A percentile compares a stretch with the other conserved stretches of the same genome.
Evolutionary conservation across 2,329 filamentous ascomycete genomes (phyloP).

Genomic region (Pyricularia sp.): DNA sequence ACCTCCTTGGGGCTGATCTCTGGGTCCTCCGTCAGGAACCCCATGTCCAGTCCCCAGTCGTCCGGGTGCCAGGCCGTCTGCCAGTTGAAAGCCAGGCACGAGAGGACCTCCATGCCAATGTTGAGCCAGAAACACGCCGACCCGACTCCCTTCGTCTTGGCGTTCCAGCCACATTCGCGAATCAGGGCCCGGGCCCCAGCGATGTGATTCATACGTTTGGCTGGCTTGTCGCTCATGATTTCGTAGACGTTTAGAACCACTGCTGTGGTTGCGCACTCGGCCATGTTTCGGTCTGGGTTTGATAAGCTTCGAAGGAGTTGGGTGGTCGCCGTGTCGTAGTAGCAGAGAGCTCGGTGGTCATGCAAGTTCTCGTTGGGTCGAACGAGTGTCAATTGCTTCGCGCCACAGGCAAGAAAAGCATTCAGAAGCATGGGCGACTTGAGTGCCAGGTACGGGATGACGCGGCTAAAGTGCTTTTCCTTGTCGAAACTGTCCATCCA

Average conservation of each 20-base stretch:
- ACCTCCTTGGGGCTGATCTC: constrained; percentile 4
- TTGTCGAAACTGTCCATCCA: constrained; percentile 93
- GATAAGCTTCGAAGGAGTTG: constrained; percentile 65
- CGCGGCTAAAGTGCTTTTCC: constrained; percentile 71
- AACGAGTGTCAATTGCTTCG: constrained; percentile 62
- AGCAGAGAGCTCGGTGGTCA: constrained; percentile 65
- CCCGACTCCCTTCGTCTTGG: constrained; percentile 63
- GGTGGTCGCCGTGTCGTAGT: constrained; percentile 76
- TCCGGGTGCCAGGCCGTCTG: constrained; percentile 79
- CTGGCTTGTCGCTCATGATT: constrained; percentile 71
- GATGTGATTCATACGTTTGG: constrained; percentile 80
- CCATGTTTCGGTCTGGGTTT: constrained; percentile 71
- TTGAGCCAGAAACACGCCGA: constrained; percentile 92
- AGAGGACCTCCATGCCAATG: constrained; percentile 79
- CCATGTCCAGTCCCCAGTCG: constrained; percentile 75
- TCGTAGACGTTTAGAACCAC: constrained; percentile 87
- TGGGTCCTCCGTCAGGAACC: constrained; percentile 31
- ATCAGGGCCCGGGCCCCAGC: constrained; percentile 74
- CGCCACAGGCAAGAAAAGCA: constrained; percentile 78
- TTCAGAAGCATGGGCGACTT: constrained; percentile 80
- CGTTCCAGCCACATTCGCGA: constrained; percentile 82
- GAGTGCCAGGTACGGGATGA: constrained; percentile 72
- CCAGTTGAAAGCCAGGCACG: constrained; percentile 79
- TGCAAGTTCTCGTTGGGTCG: constrained; percentile 47
- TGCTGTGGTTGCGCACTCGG: constrained; percentile 75